These are phyloP conservation scores for Pneumocystis jirovecii DNA, from an alignment of 1,139 yeast genomes.

Conservation along the genomic window DNA sequence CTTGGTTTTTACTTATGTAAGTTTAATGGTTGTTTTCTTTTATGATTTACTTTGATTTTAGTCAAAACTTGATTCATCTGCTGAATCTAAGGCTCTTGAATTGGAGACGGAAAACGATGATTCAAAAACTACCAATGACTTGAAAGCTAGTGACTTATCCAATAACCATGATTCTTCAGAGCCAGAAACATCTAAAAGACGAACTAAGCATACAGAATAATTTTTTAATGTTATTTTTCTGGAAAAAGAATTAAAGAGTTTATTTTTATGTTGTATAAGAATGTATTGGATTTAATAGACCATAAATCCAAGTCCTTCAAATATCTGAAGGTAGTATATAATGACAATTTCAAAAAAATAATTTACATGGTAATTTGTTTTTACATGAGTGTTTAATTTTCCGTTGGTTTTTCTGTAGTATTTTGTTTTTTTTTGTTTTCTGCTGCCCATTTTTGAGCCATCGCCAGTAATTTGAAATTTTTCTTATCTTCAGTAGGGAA, in stretches of 20 bases:
- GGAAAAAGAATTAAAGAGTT: background rate
- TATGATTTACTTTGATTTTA: background rate
- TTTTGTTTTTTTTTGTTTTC: background rate
- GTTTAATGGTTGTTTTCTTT: background rate
- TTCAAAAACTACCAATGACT: background rate
- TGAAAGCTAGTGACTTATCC: background rate
- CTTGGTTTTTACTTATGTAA: background rate
- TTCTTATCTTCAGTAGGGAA: conserved; percentile 42
- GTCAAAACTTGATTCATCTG: background rate
- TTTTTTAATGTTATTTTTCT: background rate
- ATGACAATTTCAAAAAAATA: background rate
- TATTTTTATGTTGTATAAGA: background rate
- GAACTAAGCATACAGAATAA: background rate
- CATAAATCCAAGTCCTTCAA: background rate
- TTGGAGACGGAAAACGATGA: background rate
- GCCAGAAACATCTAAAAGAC: background rate
- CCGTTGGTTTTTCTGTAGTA: background rate
- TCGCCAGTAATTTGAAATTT: background rate
- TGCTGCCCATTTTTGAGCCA: background rate
- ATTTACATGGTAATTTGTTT: background rate
- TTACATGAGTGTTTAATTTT: background rate
- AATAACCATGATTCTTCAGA: background rate
- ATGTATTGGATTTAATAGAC: background rate
- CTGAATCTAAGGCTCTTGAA: background rate
- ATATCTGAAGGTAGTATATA: background rate